phyloP scores from a whole-genome alignment of 1,284 basidiomycete genomes.

The Marasmius oreades region DNA sequence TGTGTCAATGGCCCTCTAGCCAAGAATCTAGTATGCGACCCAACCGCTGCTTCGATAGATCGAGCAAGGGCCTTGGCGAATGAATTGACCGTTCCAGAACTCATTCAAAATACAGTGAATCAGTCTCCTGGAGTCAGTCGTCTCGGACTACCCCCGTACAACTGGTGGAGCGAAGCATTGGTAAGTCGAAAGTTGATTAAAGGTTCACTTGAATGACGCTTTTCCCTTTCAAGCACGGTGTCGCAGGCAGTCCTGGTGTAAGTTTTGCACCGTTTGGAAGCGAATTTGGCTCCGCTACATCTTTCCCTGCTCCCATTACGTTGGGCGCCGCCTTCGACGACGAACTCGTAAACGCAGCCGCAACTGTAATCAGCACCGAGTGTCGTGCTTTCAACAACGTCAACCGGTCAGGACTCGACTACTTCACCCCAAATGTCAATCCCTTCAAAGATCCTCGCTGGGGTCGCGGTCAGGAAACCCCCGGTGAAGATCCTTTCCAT shows the following conservation, averaged over 20 bases:
- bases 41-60: constrained; percentile 38
- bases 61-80: constrained; percentile 45
- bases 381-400: constrained; percentile 54
- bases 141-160: constrained; percentile 46
- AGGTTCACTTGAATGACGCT: not conserved
- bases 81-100: constrained; percentile 45
- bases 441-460: constrained; percentile 60
- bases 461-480: constrained; percentile 60
- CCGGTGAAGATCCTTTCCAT: constrained; percentile 55
- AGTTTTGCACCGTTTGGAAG: constrained; percentile 41
- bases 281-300: constrained; percentile 52
- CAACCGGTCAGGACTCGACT: constrained; percentile 44
- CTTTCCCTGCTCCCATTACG: constrained; percentile 76
- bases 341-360: constrained; percentile 42
- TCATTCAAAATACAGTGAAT: constrained; percentile 48
- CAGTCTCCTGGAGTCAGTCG: constrained; percentile 46
- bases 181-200: constrained; percentile 24
- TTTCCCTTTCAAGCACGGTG: constrained; percentile 39
- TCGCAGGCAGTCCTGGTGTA: constrained; percentile 49
- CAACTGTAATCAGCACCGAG: constrained; percentile 49
- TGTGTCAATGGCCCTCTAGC: constrained; percentile 41
- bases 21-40: constrained; percentile 46
- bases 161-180: constrained; percentile 55
- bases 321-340: constrained; percentile 87
- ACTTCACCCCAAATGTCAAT: constrained; percentile 58